Percentiles rank a stretch among this genome's conserved stretches.
phyloP scores from a whole-genome alignment of 2,329 filamentous ascomycete genomes.

The Phoma sp. region DNA sequence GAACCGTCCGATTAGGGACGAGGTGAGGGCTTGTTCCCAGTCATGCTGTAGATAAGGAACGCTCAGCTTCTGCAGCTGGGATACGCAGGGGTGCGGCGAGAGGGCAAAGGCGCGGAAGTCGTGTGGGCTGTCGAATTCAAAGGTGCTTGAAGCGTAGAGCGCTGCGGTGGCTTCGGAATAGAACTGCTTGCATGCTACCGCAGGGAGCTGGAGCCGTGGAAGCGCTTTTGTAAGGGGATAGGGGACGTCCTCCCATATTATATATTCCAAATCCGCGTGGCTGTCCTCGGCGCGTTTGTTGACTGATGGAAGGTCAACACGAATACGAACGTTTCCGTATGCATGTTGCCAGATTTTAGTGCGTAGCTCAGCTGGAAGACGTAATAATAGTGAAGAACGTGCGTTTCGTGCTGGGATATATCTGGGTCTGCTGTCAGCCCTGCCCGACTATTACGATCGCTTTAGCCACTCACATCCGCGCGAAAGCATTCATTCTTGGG shows the following conservation, averaged over 20 bases:
- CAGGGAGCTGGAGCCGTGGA: not conserved
- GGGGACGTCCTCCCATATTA: not conserved
- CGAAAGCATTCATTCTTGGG: not conserved
- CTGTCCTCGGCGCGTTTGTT: not conserved
- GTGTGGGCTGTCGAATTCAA: not conserved
- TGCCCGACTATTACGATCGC: not conserved
- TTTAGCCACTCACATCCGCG: not conserved
- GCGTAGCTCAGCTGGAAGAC: slow-evolving; percentile 7
- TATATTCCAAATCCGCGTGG: not conserved
- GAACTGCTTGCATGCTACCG: not conserved
- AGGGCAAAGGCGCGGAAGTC: slow-evolving; percentile 4
- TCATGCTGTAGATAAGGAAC: not conserved
- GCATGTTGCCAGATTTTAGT: not conserved
- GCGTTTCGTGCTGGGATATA: not conserved
- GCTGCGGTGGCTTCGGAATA: not conserved
- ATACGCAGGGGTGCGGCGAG: not conserved
- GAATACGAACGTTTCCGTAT: not conserved
- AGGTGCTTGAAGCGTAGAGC: not conserved
- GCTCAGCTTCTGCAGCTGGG: not conserved
- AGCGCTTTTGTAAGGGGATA: not conserved
- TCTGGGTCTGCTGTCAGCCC: not conserved
- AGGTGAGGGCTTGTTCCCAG: not conserved
- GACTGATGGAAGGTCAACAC: not conserved
- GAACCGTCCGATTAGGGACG: not conserved
- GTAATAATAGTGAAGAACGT: not conserved